Base-by-base conservation (phyloP, 768 basidiomycete genomes). In the Boletus coccyginus region DNA sequence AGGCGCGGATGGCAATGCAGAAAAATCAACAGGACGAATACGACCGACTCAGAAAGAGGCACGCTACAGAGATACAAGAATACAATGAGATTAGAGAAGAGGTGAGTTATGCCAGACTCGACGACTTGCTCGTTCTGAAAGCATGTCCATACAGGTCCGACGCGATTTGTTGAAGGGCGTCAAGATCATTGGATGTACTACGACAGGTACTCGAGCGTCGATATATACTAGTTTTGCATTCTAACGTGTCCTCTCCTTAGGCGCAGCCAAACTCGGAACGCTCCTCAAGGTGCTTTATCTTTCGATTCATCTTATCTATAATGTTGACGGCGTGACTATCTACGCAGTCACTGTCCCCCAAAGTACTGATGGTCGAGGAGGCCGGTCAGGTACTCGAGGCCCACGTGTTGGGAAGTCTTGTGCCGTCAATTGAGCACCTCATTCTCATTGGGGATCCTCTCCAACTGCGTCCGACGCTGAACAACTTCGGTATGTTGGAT, bases 371-470 rank as follows among this genome's bases (percentile, higher is more conserved):
- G 46, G 85, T 92, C 0, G 89, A 92, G 67, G 90, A 92, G 66
- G 90, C 90, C 0, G 90, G 90, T 0, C 90, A 92, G 70, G 87
- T 91, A 2, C 77, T 92, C 29, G 90, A 92, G 70, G 86, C 90
- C 4, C 90, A 92, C 58, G 77, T 91, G 17, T 68, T 91, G 7
- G 81, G 80, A 3, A 81, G 78, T 38, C 74, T 90, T 1, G 87
- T 88, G 3, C 77, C 79, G 0, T 81, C 84, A 4, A 78, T 91
- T 0, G 78, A 90, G 55, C 89, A 92, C 39, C 73, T 92, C 21
- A 89, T 92, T 55, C 74, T 85, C 42, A 90, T 92, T n/a, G 90
- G 90, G 0, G 90, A 92, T 58, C 90, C 90, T 7, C 75, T 81
- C 3, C 90, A 92, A 69, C 76, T 92, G 2, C 81, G 90, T 1